Evolutionary conservation across 164 flowering plant genomes (phyloP).

Genomic region (Protea cynaroides): DNA sequence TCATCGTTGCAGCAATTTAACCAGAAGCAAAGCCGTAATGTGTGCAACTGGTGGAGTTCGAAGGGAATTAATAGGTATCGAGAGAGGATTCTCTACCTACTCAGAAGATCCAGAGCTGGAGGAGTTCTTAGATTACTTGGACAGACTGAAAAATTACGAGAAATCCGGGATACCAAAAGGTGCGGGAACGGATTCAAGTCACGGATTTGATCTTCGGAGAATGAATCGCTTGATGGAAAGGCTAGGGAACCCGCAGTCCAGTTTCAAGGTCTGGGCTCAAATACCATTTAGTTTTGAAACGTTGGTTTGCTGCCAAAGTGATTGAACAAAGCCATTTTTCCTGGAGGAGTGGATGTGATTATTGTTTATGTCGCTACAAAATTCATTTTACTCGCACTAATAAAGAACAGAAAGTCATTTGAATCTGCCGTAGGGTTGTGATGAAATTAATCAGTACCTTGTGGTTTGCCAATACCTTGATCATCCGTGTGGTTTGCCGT

Average conservation of each 20-base stretch:
- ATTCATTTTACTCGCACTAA: no score
- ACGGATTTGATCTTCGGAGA: slow-evolving; percentile 84
- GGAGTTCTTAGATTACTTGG: slow-evolving; percentile 57
- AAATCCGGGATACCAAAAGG: slow-evolving; percentile 76
- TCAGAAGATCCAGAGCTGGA: slow-evolving; percentile 43
- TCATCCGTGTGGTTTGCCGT: not conserved
- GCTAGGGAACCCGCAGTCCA: slow-evolving; percentile 79
- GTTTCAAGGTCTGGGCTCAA: slow-evolving; percentile 53
- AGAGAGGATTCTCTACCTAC: slow-evolving; percentile 8
- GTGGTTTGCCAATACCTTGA: not conserved
- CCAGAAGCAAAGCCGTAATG: slow-evolving; percentile 2
- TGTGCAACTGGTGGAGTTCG: slow-evolving; percentile 3
- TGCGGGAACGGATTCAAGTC: slow-evolving; percentile 81
- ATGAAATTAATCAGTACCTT: not conserved
- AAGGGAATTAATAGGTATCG: slow-evolving; percentile 9
- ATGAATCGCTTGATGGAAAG: slow-evolving; percentile 69
- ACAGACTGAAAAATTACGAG: slow-evolving; percentile 77
- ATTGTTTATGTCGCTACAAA: not conserved
- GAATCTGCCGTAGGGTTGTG: no score
- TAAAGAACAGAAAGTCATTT: no score
- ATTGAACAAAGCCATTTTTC: not conserved
- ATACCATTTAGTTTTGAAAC: not conserved
- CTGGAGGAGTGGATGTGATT: not conserved
- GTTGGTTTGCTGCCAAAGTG: not conserved
- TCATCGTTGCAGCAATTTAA: slow-evolving; percentile 6